phyloP scores from a whole-genome alignment of 495 filamentous ascomycete species.

The Ramalina intermedia region DNA sequence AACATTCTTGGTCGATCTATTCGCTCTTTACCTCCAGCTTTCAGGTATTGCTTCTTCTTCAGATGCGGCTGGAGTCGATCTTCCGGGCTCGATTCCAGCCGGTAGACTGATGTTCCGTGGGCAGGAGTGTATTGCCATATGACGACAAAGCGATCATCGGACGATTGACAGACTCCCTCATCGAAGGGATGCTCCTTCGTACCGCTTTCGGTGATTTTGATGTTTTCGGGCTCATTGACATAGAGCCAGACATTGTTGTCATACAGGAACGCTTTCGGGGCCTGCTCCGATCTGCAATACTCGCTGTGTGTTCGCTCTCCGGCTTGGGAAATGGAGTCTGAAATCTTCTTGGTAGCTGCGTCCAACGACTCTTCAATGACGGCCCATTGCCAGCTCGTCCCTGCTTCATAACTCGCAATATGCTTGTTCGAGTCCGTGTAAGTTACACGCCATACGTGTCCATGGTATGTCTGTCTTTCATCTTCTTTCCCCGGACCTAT shows the following conservation, averaged over 20 bases:
- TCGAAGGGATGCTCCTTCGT: conserved; percentile 6
- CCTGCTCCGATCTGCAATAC: not conserved
- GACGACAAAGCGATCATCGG: conserved; percentile 6
- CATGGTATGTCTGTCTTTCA: conserved; percentile 1
- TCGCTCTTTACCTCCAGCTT: conserved; percentile 11
- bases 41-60: conserved; percentile 8
- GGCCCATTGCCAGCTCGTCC: not conserved
- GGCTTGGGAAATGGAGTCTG: not conserved
- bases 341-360: not conserved
- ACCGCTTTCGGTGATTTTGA: not conserved
- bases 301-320: not conserved
- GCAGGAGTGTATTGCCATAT: conserved; percentile 14
- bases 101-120: conserved; percentile 8
- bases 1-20: conserved; percentile 11
- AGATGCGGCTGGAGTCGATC: conserved; percentile 1
- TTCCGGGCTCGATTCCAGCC: conserved; percentile 10
- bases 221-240: not conserved
- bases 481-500: conserved; percentile 4
- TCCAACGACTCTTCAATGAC: conserved; percentile 4
- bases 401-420: conserved; percentile 2
- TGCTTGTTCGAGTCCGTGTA: not conserved
- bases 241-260: conserved; percentile 4
- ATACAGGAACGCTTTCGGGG: not conserved
- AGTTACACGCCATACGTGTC: conserved; percentile 7
- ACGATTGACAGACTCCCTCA: conserved; percentile 14